These are phyloP conservation scores for Saccharum officinarum DNA, from an alignment of 176 grass and related monocot species.

Conservation along the genomic window DNA sequence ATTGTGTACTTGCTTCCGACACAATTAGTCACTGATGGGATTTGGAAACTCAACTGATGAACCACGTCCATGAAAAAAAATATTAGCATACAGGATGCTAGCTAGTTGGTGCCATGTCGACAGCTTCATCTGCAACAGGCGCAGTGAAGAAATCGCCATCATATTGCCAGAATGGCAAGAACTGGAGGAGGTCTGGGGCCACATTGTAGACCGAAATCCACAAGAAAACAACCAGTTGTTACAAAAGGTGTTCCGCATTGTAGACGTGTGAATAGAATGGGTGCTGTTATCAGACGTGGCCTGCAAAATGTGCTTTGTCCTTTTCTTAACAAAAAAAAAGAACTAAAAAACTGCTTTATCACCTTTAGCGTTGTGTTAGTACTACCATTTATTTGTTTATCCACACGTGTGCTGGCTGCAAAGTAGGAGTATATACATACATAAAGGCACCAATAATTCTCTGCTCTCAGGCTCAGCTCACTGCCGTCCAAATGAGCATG, in stretches of 20 bases:
- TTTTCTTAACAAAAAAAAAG: not conserved
- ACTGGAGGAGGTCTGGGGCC: not conserved
- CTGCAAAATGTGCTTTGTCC: not conserved
- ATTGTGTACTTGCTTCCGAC: not conserved
- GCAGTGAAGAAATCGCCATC: not conserved
- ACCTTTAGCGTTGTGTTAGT: not conserved
- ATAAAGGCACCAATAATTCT: no score
- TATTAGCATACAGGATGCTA: not conserved
- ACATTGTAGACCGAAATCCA: no score
- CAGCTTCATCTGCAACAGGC: not conserved
- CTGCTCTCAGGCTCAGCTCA: not conserved
- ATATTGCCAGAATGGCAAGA: not conserved
- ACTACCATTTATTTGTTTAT: no score
- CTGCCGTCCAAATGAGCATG: not conserved
- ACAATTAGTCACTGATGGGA: not conserved
- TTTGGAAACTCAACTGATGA: not conserved
- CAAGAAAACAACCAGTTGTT: not conserved
- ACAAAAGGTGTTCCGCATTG: no score
- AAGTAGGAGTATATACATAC: no score
- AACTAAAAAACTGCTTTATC: no score
- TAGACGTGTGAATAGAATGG: not conserved
- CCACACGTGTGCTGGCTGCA: no score
- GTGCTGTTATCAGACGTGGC: not conserved
- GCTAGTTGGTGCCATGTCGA: not conserved
- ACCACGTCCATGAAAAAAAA: not conserved